Evolutionary conservation across 371 early-diverging fungal genomes (phyloP).

Genomic region (Blastocladiella emersonii): DNA sequence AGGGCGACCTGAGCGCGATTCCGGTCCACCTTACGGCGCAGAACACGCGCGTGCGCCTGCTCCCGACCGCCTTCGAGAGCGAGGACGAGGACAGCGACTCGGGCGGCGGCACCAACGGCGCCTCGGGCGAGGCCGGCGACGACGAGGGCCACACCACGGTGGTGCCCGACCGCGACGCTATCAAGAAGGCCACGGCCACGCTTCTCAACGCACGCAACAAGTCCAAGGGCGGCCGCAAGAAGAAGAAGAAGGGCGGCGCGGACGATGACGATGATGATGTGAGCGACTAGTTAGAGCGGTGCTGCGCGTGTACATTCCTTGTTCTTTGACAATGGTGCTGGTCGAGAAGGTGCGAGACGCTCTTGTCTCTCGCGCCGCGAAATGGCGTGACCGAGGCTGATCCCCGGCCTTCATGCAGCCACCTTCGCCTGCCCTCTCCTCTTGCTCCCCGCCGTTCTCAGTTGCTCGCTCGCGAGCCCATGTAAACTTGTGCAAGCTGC

Average conservation of each 20-base stretch:
- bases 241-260: slow-evolving; percentile 19
- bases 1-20: slow-evolving; percentile 25
- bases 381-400: no score
- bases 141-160: slow-evolving; percentile 26
- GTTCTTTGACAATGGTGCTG: no score
- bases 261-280: slow-evolving; percentile 3
- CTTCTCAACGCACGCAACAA: slow-evolving; percentile 32
- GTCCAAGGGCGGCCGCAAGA: slow-evolving; percentile 30
- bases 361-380: no score
- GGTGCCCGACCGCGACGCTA: slow-evolving; percentile 37
- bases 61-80: slow-evolving; percentile 30
- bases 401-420: no score
- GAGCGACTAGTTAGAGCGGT: not conserved
- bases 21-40: slow-evolving; percentile 23
- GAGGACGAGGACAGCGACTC: slow-evolving; percentile 12
- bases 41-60: slow-evolving; percentile 37
- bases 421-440: no score
- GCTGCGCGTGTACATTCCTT: no score
- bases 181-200: slow-evolving; percentile 38
- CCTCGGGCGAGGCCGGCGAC: slow-evolving; percentile 13
- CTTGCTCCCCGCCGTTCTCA: no score
- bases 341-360: no score
- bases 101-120: not conserved
- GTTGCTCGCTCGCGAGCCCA: no score
- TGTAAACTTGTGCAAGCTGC: no score